phyloP scores from a whole-genome alignment of 805 yeast species.

The Monosporozyma servazzii region DNA sequence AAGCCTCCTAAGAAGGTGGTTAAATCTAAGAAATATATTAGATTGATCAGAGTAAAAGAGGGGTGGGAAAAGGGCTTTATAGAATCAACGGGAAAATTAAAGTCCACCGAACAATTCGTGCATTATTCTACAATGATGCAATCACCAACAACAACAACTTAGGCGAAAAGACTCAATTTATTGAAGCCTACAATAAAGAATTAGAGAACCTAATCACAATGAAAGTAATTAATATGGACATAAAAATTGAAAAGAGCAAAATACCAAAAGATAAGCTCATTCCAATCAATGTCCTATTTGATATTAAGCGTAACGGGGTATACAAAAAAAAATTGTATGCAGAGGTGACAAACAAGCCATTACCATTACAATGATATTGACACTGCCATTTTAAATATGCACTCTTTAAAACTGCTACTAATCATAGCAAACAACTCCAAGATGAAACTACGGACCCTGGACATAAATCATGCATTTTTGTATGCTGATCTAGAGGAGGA shows the following conservation, averaged over 20 bases:
- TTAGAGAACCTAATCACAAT: conserved; percentile 1
- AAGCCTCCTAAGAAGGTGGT: too few relatives aligned
- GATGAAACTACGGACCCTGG: neutral
- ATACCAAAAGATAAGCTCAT: neutral
- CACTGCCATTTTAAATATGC: conserved; percentile 1
- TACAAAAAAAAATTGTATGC: conserved; percentile 5
- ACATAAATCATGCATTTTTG: conserved; percentile 5
- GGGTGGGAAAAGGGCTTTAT: too few relatives aligned
- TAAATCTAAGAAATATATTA: too few relatives aligned
- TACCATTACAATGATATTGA: conserved; percentile 1
- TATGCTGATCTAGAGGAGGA: too few relatives aligned
- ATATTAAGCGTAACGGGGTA: conserved; percentile 4
- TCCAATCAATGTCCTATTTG: conserved; percentile 1
- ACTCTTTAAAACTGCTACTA: conserved; percentile 1
- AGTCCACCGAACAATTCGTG: neutral
- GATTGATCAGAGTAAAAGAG: too few relatives aligned
- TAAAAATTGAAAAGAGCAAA: neutral
- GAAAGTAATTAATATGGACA: neutral
- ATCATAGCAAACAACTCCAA: conserved; percentile 1
- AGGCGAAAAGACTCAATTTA: neutral
- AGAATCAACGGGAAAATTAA: too few relatives aligned
- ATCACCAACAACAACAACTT: conserved; percentile 4
- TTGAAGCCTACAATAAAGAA: conserved; percentile 3
- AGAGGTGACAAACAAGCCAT: conserved; percentile 6
- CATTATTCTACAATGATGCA: conserved; percentile 6